phyloP scores from a whole-genome alignment of 164 flowering plant species.

The Aristolochia contorta region DNA sequence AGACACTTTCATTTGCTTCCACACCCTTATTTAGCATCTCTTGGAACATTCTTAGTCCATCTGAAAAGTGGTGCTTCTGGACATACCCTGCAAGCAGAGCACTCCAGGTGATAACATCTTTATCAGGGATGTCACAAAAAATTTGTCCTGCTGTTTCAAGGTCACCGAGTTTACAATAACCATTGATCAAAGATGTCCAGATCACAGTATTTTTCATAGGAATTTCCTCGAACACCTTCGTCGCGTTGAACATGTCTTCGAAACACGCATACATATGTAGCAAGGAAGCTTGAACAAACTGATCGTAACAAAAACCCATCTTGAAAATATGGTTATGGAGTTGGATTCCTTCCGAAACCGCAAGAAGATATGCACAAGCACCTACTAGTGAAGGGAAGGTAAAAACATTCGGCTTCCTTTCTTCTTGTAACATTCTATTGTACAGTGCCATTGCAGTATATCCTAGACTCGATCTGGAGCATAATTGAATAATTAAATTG shows the following conservation, averaged over 20 bases:
- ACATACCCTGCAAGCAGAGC: slow-evolving; percentile 7
- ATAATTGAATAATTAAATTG: not conserved
- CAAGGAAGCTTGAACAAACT: slow-evolving; percentile 27
- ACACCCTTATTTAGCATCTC: slow-evolving; percentile 1
- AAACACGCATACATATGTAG: slow-evolving; percentile 10
- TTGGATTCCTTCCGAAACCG: slow-evolving; percentile 5
- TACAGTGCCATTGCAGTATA: not conserved
- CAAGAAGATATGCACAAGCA: not conserved
- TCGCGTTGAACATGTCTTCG: slow-evolving; percentile 1
- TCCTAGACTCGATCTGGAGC: not conserved
- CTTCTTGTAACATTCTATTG: not conserved
- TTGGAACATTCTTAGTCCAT: slow-evolving; percentile 2
- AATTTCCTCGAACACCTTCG: slow-evolving; percentile 2
- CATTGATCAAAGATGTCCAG: slow-evolving; percentile 6
- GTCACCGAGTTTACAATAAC: not conserved
- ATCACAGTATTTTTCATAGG: not conserved
- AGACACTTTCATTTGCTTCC: slow-evolving; percentile 3
- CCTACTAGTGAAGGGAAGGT: slow-evolving; percentile 4
- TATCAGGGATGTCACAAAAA: slow-evolving; percentile 4
- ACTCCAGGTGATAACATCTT: slow-evolving; percentile 3
- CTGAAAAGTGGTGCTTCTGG: not conserved
- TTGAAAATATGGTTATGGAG: slow-evolving; percentile 5
- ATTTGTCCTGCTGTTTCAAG: not conserved
- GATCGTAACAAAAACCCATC: slow-evolving; percentile 1
- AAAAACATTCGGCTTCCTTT: not conserved